Evolutionary conservation across 2,329 filamentous ascomycete species (phyloP).

Genomic region (Calonectria pteridis): DNA sequence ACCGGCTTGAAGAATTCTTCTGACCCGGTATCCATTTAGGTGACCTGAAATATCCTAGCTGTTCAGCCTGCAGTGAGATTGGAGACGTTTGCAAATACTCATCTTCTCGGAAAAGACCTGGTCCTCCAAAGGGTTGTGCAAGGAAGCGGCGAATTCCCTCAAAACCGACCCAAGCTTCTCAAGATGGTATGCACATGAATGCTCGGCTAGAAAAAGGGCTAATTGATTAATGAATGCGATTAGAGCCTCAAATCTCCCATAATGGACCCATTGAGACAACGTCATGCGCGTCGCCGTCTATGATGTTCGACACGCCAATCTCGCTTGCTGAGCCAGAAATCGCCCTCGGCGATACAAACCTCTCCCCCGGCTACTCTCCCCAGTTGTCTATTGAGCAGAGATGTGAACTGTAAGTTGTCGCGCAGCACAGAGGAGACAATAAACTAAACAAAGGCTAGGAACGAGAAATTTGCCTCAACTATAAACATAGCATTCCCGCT

Average conservation of each 20-base stretch:
- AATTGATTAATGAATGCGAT: neutral
- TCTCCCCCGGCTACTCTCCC: neutral
- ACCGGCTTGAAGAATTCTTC: neutral
- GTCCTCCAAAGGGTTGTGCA: neutral
- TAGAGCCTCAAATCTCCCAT: neutral
- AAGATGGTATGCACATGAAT: too few relatives aligned
- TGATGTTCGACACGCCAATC: neutral
- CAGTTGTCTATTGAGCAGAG: neutral
- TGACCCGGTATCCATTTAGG: neutral
- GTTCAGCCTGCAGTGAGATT: neutral
- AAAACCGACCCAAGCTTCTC: neutral
- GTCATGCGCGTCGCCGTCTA: neutral
- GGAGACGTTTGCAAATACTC: neutral
- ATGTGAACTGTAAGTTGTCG: neutral
- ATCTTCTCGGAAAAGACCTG: neutral
- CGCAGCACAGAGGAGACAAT: too few relatives aligned
- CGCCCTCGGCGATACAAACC: neutral
- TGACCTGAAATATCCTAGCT: neutral
- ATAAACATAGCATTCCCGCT: neutral
- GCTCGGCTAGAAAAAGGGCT: too few relatives aligned
- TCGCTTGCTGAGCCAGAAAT: neutral
- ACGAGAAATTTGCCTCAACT: neutral
- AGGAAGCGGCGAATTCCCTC: neutral
- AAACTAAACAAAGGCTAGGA: neutral
- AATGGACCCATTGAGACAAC: neutral